phyloP scores from a whole-genome alignment of 2,329 filamentous ascomycete genomes.

The Rutstroemia sp. region DNA sequence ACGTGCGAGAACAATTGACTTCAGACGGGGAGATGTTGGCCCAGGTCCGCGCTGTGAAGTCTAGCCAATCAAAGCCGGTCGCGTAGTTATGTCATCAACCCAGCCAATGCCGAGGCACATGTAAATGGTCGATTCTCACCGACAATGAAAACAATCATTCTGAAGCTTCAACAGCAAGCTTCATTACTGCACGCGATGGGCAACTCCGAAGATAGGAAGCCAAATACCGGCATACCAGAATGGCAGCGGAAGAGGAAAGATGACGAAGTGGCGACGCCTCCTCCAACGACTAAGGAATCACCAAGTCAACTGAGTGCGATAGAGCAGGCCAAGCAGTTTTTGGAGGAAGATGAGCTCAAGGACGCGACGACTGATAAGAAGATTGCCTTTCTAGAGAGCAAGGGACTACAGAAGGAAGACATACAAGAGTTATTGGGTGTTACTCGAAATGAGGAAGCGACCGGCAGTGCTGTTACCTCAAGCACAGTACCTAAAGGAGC shows the following conservation, averaged over 20 bases:
- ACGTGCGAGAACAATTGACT: too few species aligned
- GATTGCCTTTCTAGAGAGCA: constrained; percentile 66
- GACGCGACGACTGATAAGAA: constrained; percentile 66
- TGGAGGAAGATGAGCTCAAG: constrained; percentile 66
- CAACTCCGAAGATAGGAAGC: constrained; percentile 20
- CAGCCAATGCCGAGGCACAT: constrained; percentile 8
- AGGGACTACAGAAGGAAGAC: constrained; percentile 61
- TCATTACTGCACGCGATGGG: constrained; percentile 18
- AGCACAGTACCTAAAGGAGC: background rate
- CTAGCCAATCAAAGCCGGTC: background rate
- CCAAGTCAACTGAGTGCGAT: constrained; percentile 33
- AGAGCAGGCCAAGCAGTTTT: constrained; percentile 67
- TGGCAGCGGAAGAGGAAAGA: constrained; percentile 20
- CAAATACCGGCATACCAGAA: constrained; percentile 18
- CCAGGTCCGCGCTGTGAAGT: background rate
- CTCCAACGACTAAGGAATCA: constrained; percentile 6
- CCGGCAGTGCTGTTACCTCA: constrained; percentile 3
- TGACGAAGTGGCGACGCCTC: background rate
- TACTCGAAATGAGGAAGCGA: constrained; percentile 23
- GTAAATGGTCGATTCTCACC: background rate
- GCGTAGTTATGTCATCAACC: constrained; percentile 16
- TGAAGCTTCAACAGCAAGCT: background rate
- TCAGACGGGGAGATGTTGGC: background rate
- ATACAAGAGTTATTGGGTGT: constrained; percentile 58
- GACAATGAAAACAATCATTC: background rate